Percentiles rank a stretch among this genome's conserved stretches.
Evolutionary conservation across 2,329 filamentous ascomycete genomes (phyloP).

Genomic region (Fusarium tanahbumbuense): DNA sequence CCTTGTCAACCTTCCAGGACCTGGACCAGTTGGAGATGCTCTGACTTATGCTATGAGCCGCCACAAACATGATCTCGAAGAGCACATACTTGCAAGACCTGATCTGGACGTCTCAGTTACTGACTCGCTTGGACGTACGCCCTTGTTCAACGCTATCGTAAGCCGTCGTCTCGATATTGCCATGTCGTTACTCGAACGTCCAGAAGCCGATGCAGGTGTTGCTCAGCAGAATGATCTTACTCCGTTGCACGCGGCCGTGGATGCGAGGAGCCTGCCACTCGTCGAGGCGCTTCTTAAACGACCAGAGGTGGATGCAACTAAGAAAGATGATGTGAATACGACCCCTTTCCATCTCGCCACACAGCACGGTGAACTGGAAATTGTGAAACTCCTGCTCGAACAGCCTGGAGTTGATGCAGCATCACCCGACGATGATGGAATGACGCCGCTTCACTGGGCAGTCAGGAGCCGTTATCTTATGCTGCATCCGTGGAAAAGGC

Average conservation of each 20-base stretch:
- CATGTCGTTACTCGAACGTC: background rate
- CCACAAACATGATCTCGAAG: background rate
- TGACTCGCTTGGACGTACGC: background rate
- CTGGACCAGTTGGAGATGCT: background rate
- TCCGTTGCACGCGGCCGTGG: background rate
- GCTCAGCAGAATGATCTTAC: background rate
- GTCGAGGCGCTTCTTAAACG: slow-evolving; percentile 2
- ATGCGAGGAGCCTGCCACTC: background rate
- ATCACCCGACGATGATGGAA: background rate
- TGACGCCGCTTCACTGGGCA: slow-evolving; percentile 12
- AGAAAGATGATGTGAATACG: background rate
- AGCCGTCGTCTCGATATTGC: background rate
- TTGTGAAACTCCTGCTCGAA: slow-evolving; percentile 8
- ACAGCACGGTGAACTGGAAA: background rate
- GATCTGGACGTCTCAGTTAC: slow-evolving; percentile 6
- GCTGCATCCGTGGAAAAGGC: background rate
- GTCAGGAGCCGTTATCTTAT: background rate
- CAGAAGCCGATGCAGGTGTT: background rate
- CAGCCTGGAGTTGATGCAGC: background rate
- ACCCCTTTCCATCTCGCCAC: background rate
- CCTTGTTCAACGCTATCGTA: background rate
- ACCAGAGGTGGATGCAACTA: background rate
- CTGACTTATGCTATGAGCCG: slow-evolving; percentile 2
- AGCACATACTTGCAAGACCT: slow-evolving; percentile 10
- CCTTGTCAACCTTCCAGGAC: slow-evolving; percentile 9